phyloP scores from a whole-genome alignment of 805 yeast species.

The Monosporozyma unispora region DNA sequence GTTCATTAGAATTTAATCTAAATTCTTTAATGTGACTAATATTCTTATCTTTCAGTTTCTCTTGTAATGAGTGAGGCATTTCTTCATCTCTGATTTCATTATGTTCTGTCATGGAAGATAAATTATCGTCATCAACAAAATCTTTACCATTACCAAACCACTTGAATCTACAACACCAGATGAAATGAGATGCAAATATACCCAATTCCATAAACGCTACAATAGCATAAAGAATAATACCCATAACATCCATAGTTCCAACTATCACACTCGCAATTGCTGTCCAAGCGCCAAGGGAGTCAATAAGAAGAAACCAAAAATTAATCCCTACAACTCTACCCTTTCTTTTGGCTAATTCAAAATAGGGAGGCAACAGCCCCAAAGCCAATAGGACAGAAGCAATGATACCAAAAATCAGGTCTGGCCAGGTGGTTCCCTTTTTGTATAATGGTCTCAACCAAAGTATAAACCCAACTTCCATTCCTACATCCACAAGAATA shows the following conservation, averaged over 20 bases:
- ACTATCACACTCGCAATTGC: slow-evolving; percentile 55
- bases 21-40: background rate
- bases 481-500: slow-evolving; percentile 40
- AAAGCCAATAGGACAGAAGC: slow-evolving; percentile 68
- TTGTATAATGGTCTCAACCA: slow-evolving; percentile 53
- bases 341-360: slow-evolving; percentile 65
- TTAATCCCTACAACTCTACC: slow-evolving; percentile 89
- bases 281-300: slow-evolving; percentile 73
- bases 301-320: slow-evolving; percentile 66
- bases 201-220: slow-evolving; percentile 74
- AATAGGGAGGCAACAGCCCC: slow-evolving; percentile 85
- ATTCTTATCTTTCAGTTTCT: background rate
- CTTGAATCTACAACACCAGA: slow-evolving; percentile 53
- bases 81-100: background rate
- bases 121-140: background rate
- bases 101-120: background rate
- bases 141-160: slow-evolving; percentile 14
- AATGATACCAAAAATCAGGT: slow-evolving; percentile 65
- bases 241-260: slow-evolving; percentile 67
- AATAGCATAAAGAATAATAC: slow-evolving; percentile 63
- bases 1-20: slow-evolving; percentile 1
- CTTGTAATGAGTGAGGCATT: background rate
- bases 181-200: slow-evolving; percentile 55
- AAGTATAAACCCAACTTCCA: slow-evolving; percentile 62
- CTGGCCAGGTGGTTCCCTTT: slow-evolving; percentile 61